These are phyloP conservation scores for Vanrija sp. DNA, from an alignment of 1,284 basidiomycete species.

Conservation along the genomic window DNA sequence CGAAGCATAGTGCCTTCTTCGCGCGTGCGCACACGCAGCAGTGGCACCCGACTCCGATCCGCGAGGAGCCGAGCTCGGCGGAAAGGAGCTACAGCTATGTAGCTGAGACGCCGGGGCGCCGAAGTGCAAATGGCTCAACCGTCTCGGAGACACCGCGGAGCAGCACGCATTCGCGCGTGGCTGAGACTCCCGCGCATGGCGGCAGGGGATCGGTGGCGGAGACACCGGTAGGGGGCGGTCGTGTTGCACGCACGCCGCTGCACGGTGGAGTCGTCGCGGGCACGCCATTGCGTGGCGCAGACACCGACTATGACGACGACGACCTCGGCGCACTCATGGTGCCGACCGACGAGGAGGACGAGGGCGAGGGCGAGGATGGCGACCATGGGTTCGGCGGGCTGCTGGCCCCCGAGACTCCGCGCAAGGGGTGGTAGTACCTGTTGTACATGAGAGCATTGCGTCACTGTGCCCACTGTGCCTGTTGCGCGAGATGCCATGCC, in stretches of 20 bases:
- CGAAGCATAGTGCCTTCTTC: constrained; percentile 17
- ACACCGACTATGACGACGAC: constrained; percentile 18
- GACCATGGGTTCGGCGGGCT: not conserved
- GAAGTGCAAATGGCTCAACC: not conserved
- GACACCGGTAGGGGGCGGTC: constrained; percentile 2
- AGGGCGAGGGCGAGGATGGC: constrained; percentile 2
- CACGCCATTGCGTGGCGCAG: not conserved
- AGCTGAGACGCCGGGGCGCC: constrained; percentile 27
- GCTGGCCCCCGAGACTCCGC: constrained; percentile 25
- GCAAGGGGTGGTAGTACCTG: not conserved
- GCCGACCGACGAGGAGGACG: constrained; percentile 42
- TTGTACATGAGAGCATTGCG: not conserved
- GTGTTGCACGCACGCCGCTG: too few relatives aligned
- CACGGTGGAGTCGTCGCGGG: too few relatives aligned
- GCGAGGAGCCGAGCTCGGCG: constrained; percentile 30
- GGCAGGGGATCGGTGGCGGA: constrained; percentile 1
- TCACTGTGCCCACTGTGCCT: not conserved
- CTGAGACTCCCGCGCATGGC: constrained; percentile 9
- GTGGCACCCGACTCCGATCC: constrained; percentile 36
- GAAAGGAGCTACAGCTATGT: constrained; percentile 10
- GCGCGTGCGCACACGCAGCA: constrained; percentile 1
- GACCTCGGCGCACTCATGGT: constrained; percentile 39
- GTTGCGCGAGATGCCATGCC: not conserved
- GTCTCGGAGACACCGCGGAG: constrained; percentile 9
- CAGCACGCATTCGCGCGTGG: constrained; percentile 3